Evolutionary conservation across 1,139 yeast species (phyloP).

Genomic region (Protomyces macrosporus): DNA sequence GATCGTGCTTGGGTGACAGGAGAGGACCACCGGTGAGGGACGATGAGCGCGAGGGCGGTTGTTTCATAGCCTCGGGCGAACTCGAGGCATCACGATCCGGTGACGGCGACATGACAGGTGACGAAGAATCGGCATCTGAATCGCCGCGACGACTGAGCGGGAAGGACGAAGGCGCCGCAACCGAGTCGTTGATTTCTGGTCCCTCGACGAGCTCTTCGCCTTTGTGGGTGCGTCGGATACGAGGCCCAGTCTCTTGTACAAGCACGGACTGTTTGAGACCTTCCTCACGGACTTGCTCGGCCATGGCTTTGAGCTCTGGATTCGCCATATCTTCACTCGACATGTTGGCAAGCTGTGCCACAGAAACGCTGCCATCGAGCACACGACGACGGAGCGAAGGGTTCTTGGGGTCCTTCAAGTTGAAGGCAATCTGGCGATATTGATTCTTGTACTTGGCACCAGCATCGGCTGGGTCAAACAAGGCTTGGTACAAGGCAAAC

Average conservation of each 20-base stretch:
- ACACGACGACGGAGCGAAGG: conserved; percentile 47
- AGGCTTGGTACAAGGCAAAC: conserved; percentile 41
- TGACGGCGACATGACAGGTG: neutral
- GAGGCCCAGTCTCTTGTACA: conserved; percentile 48
- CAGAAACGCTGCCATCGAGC: conserved; percentile 46
- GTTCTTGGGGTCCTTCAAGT: conserved; percentile 52
- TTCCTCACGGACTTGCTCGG: conserved; percentile 66
- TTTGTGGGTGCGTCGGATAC: conserved; percentile 72
- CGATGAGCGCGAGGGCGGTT: neutral
- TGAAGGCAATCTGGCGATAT: conserved; percentile 53
- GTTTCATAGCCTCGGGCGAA: neutral
- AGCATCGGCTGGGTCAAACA: conserved; percentile 38
- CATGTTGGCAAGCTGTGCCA: conserved; percentile 53
- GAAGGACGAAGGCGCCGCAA: neutral
- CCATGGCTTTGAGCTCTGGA: conserved; percentile 64
- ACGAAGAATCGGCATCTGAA: neutral
- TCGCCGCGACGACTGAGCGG: neutral
- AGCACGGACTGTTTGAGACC: conserved; percentile 60
- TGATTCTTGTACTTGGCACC: conserved; percentile 41
- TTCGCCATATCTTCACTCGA: conserved; percentile 62
- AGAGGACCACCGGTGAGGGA: neutral
- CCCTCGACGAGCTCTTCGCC: conserved; percentile 75
- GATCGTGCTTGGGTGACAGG: neutral
- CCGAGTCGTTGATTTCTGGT: conserved; percentile 2
- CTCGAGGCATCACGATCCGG: neutral